phyloP scores from a whole-genome alignment of 108 stramenopile genomes.

The Nitzschia putrida region DNA sequence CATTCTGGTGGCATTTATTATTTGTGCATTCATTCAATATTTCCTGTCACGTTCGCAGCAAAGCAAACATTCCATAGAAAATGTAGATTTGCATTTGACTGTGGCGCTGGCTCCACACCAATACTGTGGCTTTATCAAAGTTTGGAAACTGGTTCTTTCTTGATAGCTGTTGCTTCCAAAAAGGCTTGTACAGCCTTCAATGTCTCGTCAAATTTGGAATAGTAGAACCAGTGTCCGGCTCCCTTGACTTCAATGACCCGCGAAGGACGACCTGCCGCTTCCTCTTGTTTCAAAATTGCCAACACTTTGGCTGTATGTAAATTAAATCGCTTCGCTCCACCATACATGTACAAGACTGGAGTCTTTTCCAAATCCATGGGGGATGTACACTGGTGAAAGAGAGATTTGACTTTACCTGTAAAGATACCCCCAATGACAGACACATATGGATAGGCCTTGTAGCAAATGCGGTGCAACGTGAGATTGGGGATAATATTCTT shows the following conservation, averaged over 20 bases:
- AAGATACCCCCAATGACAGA: constrained; percentile 2
- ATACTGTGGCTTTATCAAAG: too few species aligned
- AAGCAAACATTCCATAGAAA: too few species aligned
- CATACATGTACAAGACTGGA: constrained; percentile 57
- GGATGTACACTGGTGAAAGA: neutral
- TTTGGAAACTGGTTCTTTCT: too few species aligned
- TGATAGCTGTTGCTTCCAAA: neutral
- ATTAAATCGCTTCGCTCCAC: constrained; percentile 49
- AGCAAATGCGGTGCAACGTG: neutral
- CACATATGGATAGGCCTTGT: neutral
- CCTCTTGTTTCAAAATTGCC: constrained; percentile 46
- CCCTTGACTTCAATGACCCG: constrained; percentile 40
- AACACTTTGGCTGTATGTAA: constrained; percentile 42
- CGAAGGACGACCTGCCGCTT: constrained; percentile 19
- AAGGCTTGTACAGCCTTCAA: neutral
- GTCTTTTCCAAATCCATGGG: constrained; percentile 16
- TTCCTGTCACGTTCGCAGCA: too few species aligned
- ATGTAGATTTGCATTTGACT: too few species aligned
- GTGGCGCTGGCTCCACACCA: too few species aligned
- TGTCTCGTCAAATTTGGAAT: neutral
- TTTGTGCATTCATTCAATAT: too few species aligned
- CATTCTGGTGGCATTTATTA: too few species aligned
- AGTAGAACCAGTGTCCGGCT: constrained; percentile 62
- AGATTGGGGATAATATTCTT: neutral
- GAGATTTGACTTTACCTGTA: neutral